phyloP scores from a whole-genome alignment of 495 filamentous ascomycete species.

The Aspergillus nanangensis region DNA sequence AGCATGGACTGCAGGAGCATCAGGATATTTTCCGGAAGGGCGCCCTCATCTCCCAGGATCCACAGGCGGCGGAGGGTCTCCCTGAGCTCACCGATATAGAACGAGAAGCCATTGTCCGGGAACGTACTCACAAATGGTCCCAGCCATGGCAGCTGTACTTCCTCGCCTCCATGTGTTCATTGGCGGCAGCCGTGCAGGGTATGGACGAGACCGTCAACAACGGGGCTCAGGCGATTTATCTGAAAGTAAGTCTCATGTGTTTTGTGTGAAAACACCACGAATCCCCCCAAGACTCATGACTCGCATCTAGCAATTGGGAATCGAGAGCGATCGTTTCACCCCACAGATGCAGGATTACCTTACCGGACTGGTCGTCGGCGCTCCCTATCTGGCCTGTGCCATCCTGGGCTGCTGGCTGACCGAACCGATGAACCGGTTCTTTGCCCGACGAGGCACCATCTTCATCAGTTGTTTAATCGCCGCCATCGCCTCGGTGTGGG shows the following conservation, averaged over 20 bases:
- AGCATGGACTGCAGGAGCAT: slow-evolving; percentile 40
- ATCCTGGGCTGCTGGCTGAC: slow-evolving; percentile 47
- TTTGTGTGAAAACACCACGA: no score
- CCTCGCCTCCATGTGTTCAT: slow-evolving; percentile 43
- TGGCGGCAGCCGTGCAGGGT: slow-evolving; percentile 54
- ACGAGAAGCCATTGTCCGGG: slow-evolving; percentile 35
- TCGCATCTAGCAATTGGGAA: slow-evolving; percentile 25
- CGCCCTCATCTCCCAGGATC: slow-evolving; percentile 50
- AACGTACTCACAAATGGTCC: slow-evolving; percentile 52
- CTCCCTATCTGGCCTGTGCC: slow-evolving; percentile 42
- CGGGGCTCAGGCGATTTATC: slow-evolving; percentile 68
- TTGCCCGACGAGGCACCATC: slow-evolving; percentile 56
- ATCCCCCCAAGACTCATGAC: no score
- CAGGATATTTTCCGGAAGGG: slow-evolving; percentile 45
- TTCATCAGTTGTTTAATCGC: slow-evolving; percentile 48
- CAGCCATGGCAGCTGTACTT: slow-evolving; percentile 54
- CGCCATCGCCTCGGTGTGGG: slow-evolving; percentile 45
- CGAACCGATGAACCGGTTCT: slow-evolving; percentile 52
- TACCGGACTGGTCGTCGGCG: slow-evolving; percentile 43
- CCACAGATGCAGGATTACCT: slow-evolving; percentile 24
- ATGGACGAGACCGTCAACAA: slow-evolving; percentile 80
- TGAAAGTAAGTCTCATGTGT: slow-evolving; percentile 18
- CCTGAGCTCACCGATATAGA: slow-evolving; percentile 44
- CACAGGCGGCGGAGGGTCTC: slow-evolving; percentile 31
- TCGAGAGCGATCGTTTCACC: slow-evolving; percentile 17